These are phyloP conservation scores for Sporobolomyces phaffii DNA, from an alignment of 768 basidiomycete species.

Conservation along the genomic window DNA sequence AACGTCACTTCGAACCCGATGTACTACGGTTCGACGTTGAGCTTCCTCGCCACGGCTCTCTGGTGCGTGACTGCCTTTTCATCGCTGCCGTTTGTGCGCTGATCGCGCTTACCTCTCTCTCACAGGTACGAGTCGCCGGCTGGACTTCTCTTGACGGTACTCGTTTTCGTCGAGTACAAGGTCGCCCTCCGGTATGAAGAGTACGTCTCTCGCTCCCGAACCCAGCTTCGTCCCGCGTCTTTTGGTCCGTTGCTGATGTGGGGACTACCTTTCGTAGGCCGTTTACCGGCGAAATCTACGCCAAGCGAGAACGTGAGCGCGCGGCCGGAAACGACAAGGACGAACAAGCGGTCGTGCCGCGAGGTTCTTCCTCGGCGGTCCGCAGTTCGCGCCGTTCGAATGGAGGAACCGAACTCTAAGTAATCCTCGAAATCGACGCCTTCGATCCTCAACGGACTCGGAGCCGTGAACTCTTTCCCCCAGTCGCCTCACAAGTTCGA, in stretches of 20 bases:
- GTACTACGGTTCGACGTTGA: conserved; percentile 93
- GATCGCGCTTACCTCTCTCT: not conserved
- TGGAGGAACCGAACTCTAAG: conserved; percentile 6
- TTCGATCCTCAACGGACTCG: conserved; percentile 17
- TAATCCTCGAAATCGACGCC: too few relatives aligned
- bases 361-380: not conserved
- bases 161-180: conserved; percentile 76
- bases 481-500: too few relatives aligned
- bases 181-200: conserved; percentile 85
- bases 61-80: conserved; percentile 55
- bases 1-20: conserved; percentile 87
- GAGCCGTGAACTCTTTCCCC: too few relatives aligned
- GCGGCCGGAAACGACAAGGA: conserved; percentile 22
- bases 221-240: too few relatives aligned
- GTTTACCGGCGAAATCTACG: conserved; percentile 52
- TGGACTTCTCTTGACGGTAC: conserved; percentile 69
- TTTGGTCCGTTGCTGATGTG: too few relatives aligned
- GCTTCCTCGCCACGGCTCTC: conserved; percentile 75
- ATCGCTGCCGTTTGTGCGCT: not conserved
- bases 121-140: conserved; percentile 76
- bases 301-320: conserved; percentile 36
- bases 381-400: not conserved
- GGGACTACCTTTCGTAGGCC: too few relatives aligned
- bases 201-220: conserved; percentile 53
- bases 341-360: not conserved